Conservation (phyloP, 305 asterid species). For the Petunia hybrid region DNA sequence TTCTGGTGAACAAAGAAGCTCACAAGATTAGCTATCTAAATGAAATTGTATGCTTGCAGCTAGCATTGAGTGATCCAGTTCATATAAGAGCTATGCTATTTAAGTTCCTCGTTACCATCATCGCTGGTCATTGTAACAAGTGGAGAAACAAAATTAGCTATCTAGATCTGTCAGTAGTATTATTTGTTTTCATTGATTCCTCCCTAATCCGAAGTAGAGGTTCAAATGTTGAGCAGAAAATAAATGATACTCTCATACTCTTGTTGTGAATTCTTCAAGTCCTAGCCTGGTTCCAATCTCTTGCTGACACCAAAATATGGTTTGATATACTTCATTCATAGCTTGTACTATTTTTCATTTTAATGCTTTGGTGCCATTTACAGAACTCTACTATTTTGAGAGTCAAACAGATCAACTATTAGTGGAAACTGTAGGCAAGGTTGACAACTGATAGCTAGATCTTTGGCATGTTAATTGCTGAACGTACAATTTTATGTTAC, state of each 20-base stretch:
- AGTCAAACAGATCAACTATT: too few species aligned
- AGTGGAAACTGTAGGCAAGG: too few species aligned
- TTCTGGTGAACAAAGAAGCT: conserved; percentile 9
- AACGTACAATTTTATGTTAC: too few species aligned
- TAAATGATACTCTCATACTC: background rate
- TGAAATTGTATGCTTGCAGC: background rate
- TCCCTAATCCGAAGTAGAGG: background rate
- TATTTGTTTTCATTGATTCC: background rate
- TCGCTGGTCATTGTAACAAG: background rate
- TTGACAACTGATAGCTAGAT: too few species aligned
- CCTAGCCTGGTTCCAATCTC: background rate
- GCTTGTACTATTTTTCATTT: background rate
- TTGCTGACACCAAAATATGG: background rate
- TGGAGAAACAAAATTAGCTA: too few species aligned
- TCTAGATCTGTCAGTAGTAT: background rate
- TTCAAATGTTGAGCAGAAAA: background rate
- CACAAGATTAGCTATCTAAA: background rate
- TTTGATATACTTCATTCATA: background rate
- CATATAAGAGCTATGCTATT: background rate
- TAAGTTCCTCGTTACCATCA: background rate
- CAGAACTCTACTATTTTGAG: background rate
- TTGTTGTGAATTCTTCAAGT: background rate
- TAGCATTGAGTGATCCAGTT: background rate
- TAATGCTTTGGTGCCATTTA: background rate
- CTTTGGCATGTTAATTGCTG: too few species aligned